Conservation (phyloP, 2,329 filamentous ascomycete species). For the Penicillium frequentans region DNA sequence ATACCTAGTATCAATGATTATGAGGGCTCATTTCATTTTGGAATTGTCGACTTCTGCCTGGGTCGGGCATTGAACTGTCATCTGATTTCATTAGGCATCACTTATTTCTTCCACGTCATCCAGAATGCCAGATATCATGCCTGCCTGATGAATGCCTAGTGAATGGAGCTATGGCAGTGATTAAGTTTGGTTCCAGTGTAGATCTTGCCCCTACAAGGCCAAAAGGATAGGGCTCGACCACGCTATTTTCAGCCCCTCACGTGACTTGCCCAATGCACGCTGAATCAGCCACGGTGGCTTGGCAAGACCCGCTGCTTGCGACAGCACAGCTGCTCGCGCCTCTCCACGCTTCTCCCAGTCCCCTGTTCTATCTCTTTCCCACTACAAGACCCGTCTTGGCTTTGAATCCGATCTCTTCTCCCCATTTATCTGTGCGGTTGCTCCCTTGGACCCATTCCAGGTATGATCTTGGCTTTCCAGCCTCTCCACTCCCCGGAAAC, state of each 20-base stretch:
- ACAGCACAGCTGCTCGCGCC: conserved; percentile 23
- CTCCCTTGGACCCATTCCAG: background rate
- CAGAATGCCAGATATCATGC: too few relatives aligned
- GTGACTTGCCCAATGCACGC: conserved; percentile 9
- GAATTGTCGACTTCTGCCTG: too few relatives aligned
- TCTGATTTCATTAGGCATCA: too few relatives aligned
- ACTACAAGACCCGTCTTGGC: conserved; percentile 15
- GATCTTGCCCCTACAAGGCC: background rate
- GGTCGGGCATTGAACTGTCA: too few relatives aligned
- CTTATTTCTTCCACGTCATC: too few relatives aligned
- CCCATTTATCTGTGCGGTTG: background rate
- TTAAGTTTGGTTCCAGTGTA: background rate
- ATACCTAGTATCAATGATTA: too few relatives aligned
- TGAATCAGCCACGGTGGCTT: conserved; percentile 32
- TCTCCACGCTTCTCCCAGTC: conserved; percentile 15
- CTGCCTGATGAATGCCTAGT: too few relatives aligned
- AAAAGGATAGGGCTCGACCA: background rate
- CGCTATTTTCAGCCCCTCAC: conserved; percentile 3
- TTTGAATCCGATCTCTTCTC: background rate
- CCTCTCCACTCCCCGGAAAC: background rate
- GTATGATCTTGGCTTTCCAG: conserved; percentile 1
- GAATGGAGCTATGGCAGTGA: too few relatives aligned
- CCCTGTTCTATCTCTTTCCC: conserved; percentile 14
- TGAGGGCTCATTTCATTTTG: too few relatives aligned
- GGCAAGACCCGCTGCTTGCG: conserved; percentile 36